These are phyloP conservation scores for Cladophialophora bantiana DNA, from an alignment of 2,329 filamentous ascomycete genomes.

Conservation along the genomic window DNA sequence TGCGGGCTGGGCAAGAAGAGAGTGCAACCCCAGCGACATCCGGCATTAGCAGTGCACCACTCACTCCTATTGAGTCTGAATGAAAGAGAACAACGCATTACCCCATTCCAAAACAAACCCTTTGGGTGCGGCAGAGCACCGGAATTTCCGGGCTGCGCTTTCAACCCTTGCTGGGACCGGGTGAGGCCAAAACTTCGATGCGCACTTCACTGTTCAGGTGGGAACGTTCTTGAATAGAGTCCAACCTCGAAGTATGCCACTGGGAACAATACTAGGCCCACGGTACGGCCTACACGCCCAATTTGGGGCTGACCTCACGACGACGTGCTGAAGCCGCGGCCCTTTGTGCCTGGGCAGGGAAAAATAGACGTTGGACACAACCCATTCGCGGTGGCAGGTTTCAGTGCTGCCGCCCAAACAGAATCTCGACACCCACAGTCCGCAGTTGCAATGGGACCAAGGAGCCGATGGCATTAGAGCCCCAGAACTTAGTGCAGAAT, in stretches of 20 bases:
- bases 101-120: not conserved
- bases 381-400: not conserved
- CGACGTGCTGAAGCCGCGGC: not conserved
- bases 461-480: not conserved
- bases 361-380: not conserved
- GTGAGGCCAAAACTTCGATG: not conserved
- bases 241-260: not conserved
- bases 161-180: too few relatives aligned
- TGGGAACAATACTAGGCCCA: not conserved
- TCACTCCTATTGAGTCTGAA: constrained; percentile 31
- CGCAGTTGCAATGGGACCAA: not conserved
- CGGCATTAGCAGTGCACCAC: constrained; percentile 37
- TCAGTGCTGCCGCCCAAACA: too few relatives aligned
- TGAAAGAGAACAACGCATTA: not conserved
- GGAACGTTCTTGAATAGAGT: not conserved
- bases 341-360: not conserved
- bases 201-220: not conserved
- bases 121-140: not conserved
- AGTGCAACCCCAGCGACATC: constrained; percentile 35
- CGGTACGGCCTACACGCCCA: not conserved
- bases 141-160: not conserved
- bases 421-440: not conserved
- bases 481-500: not conserved
- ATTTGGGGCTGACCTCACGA: not conserved
- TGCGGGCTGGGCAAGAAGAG: constrained; percentile 10